phyloP scores from a whole-genome alignment of 129 eudicot genomes.

The Helianthus tuberosus region DNA sequence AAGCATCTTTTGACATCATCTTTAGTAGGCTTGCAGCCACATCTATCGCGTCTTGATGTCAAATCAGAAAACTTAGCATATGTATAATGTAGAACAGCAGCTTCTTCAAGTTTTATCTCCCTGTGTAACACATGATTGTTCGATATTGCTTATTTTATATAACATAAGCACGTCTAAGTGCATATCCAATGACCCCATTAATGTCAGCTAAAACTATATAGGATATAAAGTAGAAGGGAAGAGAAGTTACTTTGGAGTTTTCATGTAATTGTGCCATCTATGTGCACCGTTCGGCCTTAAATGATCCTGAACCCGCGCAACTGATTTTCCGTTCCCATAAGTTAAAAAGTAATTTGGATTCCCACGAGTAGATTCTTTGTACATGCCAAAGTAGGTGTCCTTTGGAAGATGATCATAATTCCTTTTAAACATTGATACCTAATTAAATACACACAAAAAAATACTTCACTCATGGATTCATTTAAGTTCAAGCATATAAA shows the following conservation, averaged over 20 bases:
- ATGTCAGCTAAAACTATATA: background rate
- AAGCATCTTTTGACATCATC: constrained; percentile 94
- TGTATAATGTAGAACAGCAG: constrained; percentile 91
- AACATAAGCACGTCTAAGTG: background rate
- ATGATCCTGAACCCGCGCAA: constrained; percentile 93
- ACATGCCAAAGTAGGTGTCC: constrained; percentile 86
- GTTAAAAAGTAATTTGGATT: constrained; percentile 94
- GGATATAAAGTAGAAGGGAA: constrained; percentile 9
- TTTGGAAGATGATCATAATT: constrained; percentile 90
- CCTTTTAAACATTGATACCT: constrained; percentile 96
- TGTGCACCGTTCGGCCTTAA: constrained; percentile 97
- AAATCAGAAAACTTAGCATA: constrained; percentile 89
- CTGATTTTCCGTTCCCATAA: constrained; percentile 92
- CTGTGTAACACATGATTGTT: constrained; percentile 36
- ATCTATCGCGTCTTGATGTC: constrained; percentile 94
- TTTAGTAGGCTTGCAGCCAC: constrained; percentile 97
- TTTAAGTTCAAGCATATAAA: background rate
- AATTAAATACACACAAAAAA: constrained; percentile 1
- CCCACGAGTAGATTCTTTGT: constrained; percentile 93
- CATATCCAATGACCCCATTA: background rate
- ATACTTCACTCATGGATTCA: background rate
- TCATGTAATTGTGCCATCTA: constrained; percentile 99
- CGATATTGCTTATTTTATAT: background rate
- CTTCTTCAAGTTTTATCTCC: constrained; percentile 92
- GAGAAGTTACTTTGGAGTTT: constrained; percentile 70